Evolutionary conservation across 768 basidiomycete genomes (phyloP).

Genomic region (Tulasnella calospora): DNA sequence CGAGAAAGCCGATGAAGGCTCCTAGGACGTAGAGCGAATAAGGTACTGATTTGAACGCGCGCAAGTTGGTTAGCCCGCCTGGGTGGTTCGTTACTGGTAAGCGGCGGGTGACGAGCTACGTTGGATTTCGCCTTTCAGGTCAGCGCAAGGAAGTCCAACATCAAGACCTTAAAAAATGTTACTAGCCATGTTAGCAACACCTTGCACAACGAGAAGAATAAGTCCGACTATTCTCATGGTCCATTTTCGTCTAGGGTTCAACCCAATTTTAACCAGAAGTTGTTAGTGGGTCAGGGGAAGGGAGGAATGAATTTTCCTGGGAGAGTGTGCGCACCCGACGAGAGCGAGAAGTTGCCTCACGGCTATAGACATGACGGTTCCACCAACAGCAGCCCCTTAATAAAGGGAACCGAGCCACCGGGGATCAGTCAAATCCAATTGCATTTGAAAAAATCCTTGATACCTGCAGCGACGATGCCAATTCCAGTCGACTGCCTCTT

Average conservation of each 20-base stretch:
- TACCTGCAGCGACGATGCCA: constrained; percentile 49
- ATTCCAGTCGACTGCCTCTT: constrained; percentile 51
- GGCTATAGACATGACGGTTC: constrained; percentile 28
- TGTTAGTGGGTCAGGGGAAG: no score
- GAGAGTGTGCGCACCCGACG: constrained; percentile 22
- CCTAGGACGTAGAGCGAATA: constrained; percentile 58
- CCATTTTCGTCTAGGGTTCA: constrained; percentile 63
- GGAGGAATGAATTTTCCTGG: background rate
- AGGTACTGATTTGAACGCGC: constrained; percentile 48
- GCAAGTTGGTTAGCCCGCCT: constrained; percentile 56
- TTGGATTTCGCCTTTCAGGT: no score
- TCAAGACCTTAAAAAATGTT: background rate
- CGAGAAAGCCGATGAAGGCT: constrained; percentile 55
- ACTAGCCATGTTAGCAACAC: constrained; percentile 44
- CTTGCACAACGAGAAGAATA: constrained; percentile 50
- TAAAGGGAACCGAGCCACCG: background rate
- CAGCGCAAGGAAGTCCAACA: background rate
- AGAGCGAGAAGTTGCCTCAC: constrained; percentile 27
- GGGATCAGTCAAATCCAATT: background rate
- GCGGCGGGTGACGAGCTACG: constrained; percentile 39
- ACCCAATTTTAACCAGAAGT: no score
- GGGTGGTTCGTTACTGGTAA: constrained; percentile 50
- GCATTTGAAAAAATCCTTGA: background rate
- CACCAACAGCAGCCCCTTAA: constrained; percentile 18
- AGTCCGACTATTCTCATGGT: constrained; percentile 68